Base-by-base conservation (phyloP, 352 stramenopile species). In the Globisporangium cylindrosporum region DNA sequence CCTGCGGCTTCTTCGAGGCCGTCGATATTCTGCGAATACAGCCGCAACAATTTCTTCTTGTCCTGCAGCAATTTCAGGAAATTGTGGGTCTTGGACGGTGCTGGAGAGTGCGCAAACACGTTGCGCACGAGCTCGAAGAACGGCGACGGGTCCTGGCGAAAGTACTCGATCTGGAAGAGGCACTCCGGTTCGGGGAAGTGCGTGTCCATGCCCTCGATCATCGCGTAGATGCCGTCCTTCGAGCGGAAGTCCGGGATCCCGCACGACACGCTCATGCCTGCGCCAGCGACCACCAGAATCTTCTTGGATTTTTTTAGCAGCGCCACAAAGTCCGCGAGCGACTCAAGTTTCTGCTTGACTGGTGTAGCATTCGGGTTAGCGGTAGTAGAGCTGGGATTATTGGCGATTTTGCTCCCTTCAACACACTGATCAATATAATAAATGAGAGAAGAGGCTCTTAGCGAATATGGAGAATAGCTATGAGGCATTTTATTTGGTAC, bases 1-100 rank as follows among this genome's bases (percentile, higher is more conserved):
- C 95, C 97, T 1, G 97, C 97, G 10, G 82, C 70, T 54, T 89
- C 67, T 72, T 99, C 97, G 38, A 99, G 74, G 0, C 91, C 96
- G 74, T 99, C 98, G 74, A 99, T 99, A 75, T 99, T 99, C 74
- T 99, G 97, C 36, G 97, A 98, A 72, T 99, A 99, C 36, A 97
- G 79, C 3, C 95, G 83, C 66, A 98, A 72, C 38, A 99, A 73
- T 64, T 98, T 96, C 25, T 90, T 82, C 68, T 97, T 90, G 68
- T 97, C 82, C 72, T 98, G 77, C 51, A 99, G 74, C 49, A 94
- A 64, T 25, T 88, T 94, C 10, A 99, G 79, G 67, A 99, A 99
- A n/a, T 81, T 79, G 80, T 99, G 98, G 12, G 97, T 99, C 7
- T 88, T 72, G 1, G 96, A 99, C 25, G 96, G 97, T 27, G 81